Evolutionary conservation across 2,329 filamentous ascomycete genomes (phyloP).

Genomic region (Macrophomina tecta): DNA sequence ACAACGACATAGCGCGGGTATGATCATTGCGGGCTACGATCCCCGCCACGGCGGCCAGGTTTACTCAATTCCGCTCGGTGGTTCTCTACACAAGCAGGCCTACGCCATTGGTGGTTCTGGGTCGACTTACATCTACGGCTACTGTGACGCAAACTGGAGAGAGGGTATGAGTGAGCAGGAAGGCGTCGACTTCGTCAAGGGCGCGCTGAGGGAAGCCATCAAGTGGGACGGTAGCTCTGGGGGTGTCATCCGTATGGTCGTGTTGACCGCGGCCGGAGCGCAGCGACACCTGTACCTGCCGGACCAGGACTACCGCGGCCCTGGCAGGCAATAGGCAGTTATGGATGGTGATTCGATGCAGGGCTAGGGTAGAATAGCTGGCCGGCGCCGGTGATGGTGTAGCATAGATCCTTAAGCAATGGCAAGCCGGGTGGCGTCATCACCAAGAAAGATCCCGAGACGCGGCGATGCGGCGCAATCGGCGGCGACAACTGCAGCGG

Average conservation of each 20-base stretch:
- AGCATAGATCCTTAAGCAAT: slow-evolving; percentile 26
- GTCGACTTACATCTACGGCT: slow-evolving; percentile 99
- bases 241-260: slow-evolving; percentile 97
- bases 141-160: slow-evolving; percentile 95
- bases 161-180: slow-evolving; percentile 94
- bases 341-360: slow-evolving; percentile 1
- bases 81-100: slow-evolving; percentile 94
- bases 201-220: slow-evolving; percentile 89
- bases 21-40: slow-evolving; percentile 99
- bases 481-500: slow-evolving; percentile 27
- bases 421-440: slow-evolving; percentile 26
- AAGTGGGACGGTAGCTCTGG: slow-evolving; percentile 99
- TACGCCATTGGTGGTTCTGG: slow-evolving; percentile 97
- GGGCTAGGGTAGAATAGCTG: slow-evolving; percentile 2
- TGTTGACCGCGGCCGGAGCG: slow-evolving; percentile 87
- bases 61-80: slow-evolving; percentile 94
- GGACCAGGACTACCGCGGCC: slow-evolving; percentile 80
- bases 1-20: slow-evolving; percentile 71
- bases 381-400: slow-evolving; percentile 19
- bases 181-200: slow-evolving; percentile 91
- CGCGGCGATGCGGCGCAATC: background rate
- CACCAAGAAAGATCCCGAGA: slow-evolving; percentile 13
- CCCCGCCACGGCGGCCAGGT: slow-evolving; percentile 94
- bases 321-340: slow-evolving; percentile 57
- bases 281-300: slow-evolving; percentile 95